Evolutionary conservation across 352 stramenopile species (phyloP), one percentile per base, ranked within the genome.

Genomic region (Globisporangium cederbergense): DNA sequence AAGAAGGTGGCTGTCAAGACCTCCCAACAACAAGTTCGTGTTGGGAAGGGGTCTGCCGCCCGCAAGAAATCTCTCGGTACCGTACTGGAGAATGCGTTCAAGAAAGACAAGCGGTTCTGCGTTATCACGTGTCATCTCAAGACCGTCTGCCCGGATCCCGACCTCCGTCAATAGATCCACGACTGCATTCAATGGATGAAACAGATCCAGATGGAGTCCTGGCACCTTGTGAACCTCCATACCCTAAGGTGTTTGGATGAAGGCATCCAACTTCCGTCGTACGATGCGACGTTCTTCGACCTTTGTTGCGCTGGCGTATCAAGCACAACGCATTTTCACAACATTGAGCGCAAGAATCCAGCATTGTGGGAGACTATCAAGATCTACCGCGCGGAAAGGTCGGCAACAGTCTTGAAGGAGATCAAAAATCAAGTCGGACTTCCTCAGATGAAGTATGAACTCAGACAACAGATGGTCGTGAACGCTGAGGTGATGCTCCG

Each of bases 201-300:
- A 40, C 66, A 72, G 50, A 62, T 72, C 2, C 66, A 68, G 51
- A 52, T 72, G 16, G 61, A 72, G 43, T 56, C 43, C 14, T 73
- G 67, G 60, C 58, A 73, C 49, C 49, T 73, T 7, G 58, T 61
- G 4, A 73, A 67, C 42, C 53, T 73, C 1, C 67, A 73, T 36
- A 55, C 64, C 7, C 59, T 65, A 2, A 53, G 67, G 10, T 70
- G 67, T 57, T 42, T 70, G 16, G 13, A 63, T 16, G 34, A 62
- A 43, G 32, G 18, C 25, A 20, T 56, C 2, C 36, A 60, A 6
- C n/a, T 70, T 32, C 59, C 59, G 1, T 49, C 55, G 43, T 71
- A 67, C 54, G 59, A 61, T 36, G 34, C 25, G 36, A 56, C 34
- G 10, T 68, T 72, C 60, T 60, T 66, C 47, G 51, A 62, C 18